Percentiles rank a stretch among this genome's conserved stretches.
phyloP scores from a whole-genome alignment of 108 stramenopile species.

The Nitzschia inconspicua region DNA sequence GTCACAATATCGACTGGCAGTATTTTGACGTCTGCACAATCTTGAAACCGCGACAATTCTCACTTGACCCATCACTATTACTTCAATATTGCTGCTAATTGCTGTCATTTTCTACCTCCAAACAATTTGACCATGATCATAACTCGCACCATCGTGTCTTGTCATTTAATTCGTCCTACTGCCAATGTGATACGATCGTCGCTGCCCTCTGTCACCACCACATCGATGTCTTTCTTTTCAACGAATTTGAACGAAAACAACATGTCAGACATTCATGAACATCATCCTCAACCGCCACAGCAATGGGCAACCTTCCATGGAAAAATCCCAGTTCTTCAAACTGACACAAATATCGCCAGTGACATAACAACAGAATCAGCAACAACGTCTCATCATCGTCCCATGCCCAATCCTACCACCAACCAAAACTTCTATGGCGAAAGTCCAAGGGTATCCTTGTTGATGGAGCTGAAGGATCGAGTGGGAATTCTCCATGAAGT shows the following conservation, averaged over 20 bases:
- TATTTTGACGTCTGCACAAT: too few species aligned
- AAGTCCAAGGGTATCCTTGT: too few species aligned
- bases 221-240: not conserved
- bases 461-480: constrained; percentile 86
- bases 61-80: too few species aligned
- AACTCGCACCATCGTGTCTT: too few species aligned
- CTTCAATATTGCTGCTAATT: too few species aligned
- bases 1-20: too few species aligned
- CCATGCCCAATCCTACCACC: not conserved
- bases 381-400: not conserved
- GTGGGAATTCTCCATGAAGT: constrained; percentile 89
- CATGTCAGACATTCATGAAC: constrained; percentile 1
- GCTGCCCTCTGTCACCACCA: not conserved
- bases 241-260: constrained; percentile 6
- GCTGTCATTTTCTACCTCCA: too few species aligned
- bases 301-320: constrained; percentile 15
- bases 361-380: not conserved
- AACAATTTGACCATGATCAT: too few species aligned
- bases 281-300: not conserved
- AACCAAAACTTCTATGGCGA: too few species aligned
- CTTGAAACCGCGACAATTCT: too few species aligned
- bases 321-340: constrained; percentile 19
- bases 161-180: too few species aligned
- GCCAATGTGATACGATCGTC: too few species aligned
- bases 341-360: not conserved